Evolutionary conservation across 2,329 filamentous ascomycete species (phyloP), one percentile per base, ranked within the genome.

Genomic region (Basipetospora chlamydospora): DNA sequence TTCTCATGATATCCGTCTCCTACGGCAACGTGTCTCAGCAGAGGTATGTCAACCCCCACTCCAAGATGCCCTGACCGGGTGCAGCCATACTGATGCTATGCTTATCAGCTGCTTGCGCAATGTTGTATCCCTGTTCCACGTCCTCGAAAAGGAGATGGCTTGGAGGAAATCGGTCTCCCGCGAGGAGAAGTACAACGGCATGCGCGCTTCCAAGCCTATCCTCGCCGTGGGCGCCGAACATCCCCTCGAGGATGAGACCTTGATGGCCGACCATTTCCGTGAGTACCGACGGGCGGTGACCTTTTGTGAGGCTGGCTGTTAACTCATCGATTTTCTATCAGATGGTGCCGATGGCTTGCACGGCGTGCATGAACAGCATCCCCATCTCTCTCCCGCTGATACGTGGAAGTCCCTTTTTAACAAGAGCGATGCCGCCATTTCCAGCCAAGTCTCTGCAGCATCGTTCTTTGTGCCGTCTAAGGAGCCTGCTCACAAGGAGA

Each of bases 1-100:
- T 96, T 25, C 58, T 82, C 32, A 70, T 96, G 56, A 67, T 98
- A 39, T 93, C 86, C 2, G 70, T 95, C 41, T 94, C 87, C 1
- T 95, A 90, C 56, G 90, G 90, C 39, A 98, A 98, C 53, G 83
- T 96, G 16, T 77, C 87, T 46, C 74, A 94, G 12, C 69, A 86
- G 43, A 87, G 76, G 81, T 85, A 56, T 41, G 60, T 45, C 26
- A 15, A 28, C 11, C 26, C n/a, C 6, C n/a, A n/a, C n/a, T n/a
- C n/a, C n/a, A n/a, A n/a, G n/a, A n/a, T n/a, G n/a, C n/a, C n/a
- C n/a, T n/a, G n/a, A n/a, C n/a, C n/a, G n/a, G n/a, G n/a, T n/a
- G n/a, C n/a, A n/a, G n/a, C n/a, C n/a, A n/a, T n/a, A 15, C 26
- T 46, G 18, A 47, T 18, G 6, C 17, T 23, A 13, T 20, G 0